Base-by-base conservation (phyloP, 352 stramenopile species). In the Globisporangium nodosum region DNA sequence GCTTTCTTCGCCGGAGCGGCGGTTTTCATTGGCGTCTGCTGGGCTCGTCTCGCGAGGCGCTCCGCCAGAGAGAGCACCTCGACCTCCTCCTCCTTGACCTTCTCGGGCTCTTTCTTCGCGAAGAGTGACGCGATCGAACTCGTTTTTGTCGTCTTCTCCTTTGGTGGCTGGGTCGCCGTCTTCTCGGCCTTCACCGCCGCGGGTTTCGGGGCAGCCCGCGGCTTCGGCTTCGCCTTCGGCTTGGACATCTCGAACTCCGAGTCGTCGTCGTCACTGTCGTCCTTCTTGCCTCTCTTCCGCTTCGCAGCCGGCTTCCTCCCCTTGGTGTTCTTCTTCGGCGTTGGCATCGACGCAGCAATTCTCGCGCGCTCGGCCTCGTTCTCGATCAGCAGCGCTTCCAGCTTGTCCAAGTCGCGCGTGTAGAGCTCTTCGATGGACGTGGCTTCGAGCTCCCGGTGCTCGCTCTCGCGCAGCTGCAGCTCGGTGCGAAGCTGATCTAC, bases 371-470 rank as follows among this genome's bases (percentile, higher is more conserved):
- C 67, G 31, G 72, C 68, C 35, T 96, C 83, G 2, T 84, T 78
- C 30, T 92, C 82, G 21, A 67, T 57, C 9, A 97, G 62, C 27
- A 88, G 69, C 35, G 71, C 68, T 33, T 96, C 87, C 6, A 97
- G 72, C 16, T 74, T 82, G 52, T 99, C 91, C 53, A 99, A 71
- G 75, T 99, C 96, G 11, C 73, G 69, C 46, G 94, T 70, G 94
- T 96, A 99, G 37, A 99, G 70, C 58, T 97, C 70, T 57, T 97
- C 76, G 21, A 96, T 71, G n/a, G 84, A 72, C 54, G 73, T 96
- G 6, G 73, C 72, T 57, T 87, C 74, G 49, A 99, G 73, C 21
- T 78, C 66, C 3, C 72, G 66, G 48, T 98, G 76, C 56, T 98
- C 89, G 16, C 87, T 55, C 54, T 98, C 83, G 42, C 83, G 90